A percentile compares a stretch with the other conserved stretches of the same genome.
Conservation (phyloP, 2,329 filamentous ascomycete genomes). For the Fusarium palustre region DNA sequence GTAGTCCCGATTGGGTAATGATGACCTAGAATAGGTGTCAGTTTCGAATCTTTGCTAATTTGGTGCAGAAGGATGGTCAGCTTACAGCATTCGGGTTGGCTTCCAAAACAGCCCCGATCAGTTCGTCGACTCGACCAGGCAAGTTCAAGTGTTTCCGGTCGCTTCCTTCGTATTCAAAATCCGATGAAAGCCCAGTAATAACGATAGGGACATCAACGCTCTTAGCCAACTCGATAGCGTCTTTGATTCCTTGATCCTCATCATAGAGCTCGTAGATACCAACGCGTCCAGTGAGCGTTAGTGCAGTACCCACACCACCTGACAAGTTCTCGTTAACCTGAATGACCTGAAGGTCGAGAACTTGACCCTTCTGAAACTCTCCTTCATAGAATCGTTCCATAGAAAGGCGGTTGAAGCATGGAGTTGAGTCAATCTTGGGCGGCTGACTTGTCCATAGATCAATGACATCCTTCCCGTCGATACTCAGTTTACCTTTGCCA, state of each 20-base stretch:
- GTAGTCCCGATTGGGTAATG: conserved; percentile 59
- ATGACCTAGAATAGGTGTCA: conserved; percentile 16
- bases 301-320: conserved; percentile 39
- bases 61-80: conserved; percentile 45
- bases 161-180: conserved; percentile 62
- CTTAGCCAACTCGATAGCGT: conserved; percentile 45
- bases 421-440: conserved; percentile 48
- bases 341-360: conserved; percentile 30
- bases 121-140: conserved; percentile 67
- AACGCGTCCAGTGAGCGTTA: conserved; percentile 36
- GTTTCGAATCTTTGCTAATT: fast-evolving
- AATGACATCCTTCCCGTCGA: conserved; percentile 51
- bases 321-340: conserved; percentile 41
- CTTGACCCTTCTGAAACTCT: conserved; percentile 8
- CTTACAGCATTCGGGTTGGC: conserved; percentile 69
- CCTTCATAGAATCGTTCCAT: conserved; percentile 38
- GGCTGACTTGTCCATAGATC: conserved; percentile 50
- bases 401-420: conserved; percentile 50
- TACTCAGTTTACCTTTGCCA: conserved; percentile 51
- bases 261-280: conserved; percentile 37
- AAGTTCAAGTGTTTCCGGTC: conserved; percentile 77
- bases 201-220: conserved; percentile 67
- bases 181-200: conserved; percentile 66
- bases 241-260: conserved; percentile 49
- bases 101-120: conserved; percentile 66